Conservation (phyloP, 305 asterid species). For the Fraxinus sp. region DNA sequence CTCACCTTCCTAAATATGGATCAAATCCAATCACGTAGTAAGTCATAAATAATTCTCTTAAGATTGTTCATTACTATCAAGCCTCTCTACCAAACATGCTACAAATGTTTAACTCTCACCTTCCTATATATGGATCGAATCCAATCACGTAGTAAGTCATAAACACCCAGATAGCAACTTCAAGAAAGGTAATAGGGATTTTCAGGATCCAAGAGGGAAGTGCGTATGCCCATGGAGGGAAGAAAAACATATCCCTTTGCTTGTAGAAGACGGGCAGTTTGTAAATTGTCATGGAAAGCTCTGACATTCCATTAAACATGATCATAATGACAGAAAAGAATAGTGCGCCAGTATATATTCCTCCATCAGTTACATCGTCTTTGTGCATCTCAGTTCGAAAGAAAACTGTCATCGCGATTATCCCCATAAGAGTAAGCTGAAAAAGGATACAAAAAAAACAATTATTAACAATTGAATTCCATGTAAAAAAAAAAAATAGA, state of each 20-base stretch:
- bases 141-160: constrained; percentile 40
- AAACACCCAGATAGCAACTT: constrained; percentile 34
- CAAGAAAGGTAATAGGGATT: constrained; percentile 35
- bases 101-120: constrained; percentile 22
- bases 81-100: not conserved
- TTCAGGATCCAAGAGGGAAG: constrained; percentile 41
- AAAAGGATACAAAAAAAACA: not conserved
- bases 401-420: constrained; percentile 35
- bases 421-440: constrained; percentile 30
- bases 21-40: constrained; percentile 40
- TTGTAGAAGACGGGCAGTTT: constrained; percentile 46
- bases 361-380: constrained; percentile 29
- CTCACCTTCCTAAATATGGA: constrained; percentile 34
- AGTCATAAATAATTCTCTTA: constrained; percentile 20
- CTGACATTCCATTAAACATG: constrained; percentile 43
- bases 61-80: not conserved
- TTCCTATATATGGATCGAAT: constrained; percentile 33
- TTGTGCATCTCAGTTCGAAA: constrained; percentile 34
- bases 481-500: not conserved
- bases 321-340: constrained; percentile 27
- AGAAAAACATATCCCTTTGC: constrained; percentile 39
- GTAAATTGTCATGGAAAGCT: constrained; percentile 33
- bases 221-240: constrained; percentile 39
- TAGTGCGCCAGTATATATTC: constrained; percentile 31
- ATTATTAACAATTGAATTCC: not conserved